phyloP scores from a whole-genome alignment of 1,284 basidiomycete genomes.

The Sporisorium sorghi region DNA sequence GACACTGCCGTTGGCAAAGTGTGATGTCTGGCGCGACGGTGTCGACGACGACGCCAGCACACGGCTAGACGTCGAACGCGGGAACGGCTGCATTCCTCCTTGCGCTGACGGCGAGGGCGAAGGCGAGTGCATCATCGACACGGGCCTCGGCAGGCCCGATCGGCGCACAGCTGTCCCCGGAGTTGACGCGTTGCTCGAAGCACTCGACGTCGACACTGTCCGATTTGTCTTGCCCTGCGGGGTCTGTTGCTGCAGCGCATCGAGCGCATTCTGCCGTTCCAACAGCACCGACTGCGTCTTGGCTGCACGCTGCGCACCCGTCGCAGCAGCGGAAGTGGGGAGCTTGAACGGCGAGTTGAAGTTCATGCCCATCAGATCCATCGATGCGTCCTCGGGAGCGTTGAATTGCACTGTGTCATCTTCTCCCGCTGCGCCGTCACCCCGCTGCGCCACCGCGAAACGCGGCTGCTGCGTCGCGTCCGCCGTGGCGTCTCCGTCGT shows the following conservation, averaged over 20 bases:
- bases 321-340: slow-evolving; percentile 13
- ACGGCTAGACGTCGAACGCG: slow-evolving; percentile 23
- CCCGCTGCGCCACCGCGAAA: not conserved
- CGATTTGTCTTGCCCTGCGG: slow-evolving; percentile 15
- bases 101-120: slow-evolving; percentile 11
- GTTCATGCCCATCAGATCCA: slow-evolving; percentile 58
- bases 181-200: slow-evolving; percentile 11
- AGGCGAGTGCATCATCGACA: slow-evolving; percentile 47
- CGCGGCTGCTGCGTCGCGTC: slow-evolving; percentile 37
- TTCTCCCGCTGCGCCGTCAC: slow-evolving; percentile 7
- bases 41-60: slow-evolving; percentile 16
- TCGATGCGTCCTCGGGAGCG: slow-evolving; percentile 48
- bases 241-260: slow-evolving; percentile 9
- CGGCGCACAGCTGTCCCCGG: slow-evolving; percentile 26
- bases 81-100: slow-evolving; percentile 2
- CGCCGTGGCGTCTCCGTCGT: slow-evolving; percentile 29
- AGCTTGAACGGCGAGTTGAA: slow-evolving; percentile 51
- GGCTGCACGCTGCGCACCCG: slow-evolving; percentile 2
- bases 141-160: slow-evolving; percentile 47
- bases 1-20: not conserved
- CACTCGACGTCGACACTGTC: slow-evolving; percentile 32
- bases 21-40: slow-evolving; percentile 10
- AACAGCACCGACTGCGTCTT: slow-evolving; percentile 23
- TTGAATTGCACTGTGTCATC: slow-evolving; percentile 57
- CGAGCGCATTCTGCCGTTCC: slow-evolving; percentile 20